Evolutionary conservation across 371 early-diverging fungal species (phyloP), one percentile per base, ranked within the genome.

Genomic region (Circinella minor): DNA sequence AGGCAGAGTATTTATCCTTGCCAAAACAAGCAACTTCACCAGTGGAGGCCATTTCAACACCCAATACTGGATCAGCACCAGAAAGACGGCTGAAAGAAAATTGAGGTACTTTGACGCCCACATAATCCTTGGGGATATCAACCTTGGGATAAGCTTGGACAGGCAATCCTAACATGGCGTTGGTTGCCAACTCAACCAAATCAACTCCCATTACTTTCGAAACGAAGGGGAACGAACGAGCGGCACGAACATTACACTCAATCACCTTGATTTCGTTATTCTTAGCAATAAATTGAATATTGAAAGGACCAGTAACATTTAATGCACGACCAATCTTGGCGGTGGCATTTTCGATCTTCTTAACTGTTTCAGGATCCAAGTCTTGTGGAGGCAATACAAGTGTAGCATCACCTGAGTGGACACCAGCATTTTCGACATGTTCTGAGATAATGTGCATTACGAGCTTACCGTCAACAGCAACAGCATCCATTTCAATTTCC

Each of bases 1-100:
- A 98, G n/a, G 99, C 99, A 67, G 95, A 93, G 81, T 95, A 94
- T 83, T 95, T 95, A 86, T 95, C 93, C 69, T 91, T 88, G 55
- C 97, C 98, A 75, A 98, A 97, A 78, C 96, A 96, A 3, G 99
- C 99, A 27, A 99, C 99, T 83, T 99, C 99, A 72, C 99, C 99
- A 5, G 99, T 99, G 36, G 96, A 96, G 10, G 96, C 96, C 98
- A 98, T 98, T 85, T 98, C 98, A 11, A 98, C 98, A 74, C 97
- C 97, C 61, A 98, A 81, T 66, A 97, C 88, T 43, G 98, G 98
- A 81, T 98, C 98, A 59, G 98, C 98, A 49, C 98, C 98, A 46
- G 91, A 89, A 64, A 98, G 83, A 71, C 98, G 93, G 75, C 92
- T 92, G 89, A 95, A 98, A 63, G 93, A 93, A 87, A 98, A 98